Percentiles rank a stretch among this genome's conserved stretches.
Evolutionary conservation across 2,329 filamentous ascomycete species (phyloP).

Genomic region (Hypoxylon sp.): DNA sequence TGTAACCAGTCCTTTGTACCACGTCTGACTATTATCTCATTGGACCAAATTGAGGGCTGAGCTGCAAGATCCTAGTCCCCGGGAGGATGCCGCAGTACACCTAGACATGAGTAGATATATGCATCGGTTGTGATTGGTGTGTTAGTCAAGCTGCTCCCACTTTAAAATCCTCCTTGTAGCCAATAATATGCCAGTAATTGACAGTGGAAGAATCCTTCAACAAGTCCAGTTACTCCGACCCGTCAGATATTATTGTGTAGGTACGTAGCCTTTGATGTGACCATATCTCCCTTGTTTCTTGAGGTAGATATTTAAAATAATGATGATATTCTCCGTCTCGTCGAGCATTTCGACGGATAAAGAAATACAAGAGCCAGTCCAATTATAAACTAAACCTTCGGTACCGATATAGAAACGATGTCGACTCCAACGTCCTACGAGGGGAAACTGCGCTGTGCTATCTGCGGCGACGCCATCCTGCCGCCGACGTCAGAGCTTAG

Average conservation of each 20-base stretch:
- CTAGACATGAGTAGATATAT: slow-evolving; percentile 1
- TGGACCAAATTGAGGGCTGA: background rate
- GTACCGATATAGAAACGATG: slow-evolving; percentile 12
- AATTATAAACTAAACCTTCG: background rate
- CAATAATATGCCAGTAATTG: slow-evolving; percentile 17
- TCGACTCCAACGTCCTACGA: slow-evolving; percentile 7
- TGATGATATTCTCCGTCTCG: background rate
- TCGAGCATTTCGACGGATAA: background rate
- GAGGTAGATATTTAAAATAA: background rate
- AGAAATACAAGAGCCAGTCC: background rate
- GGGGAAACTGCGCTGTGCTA: slow-evolving; percentile 30
- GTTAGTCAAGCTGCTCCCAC: slow-evolving; percentile 1
- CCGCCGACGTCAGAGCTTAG: slow-evolving; percentile 4
- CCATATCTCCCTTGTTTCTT: background rate
- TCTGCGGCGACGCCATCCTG: slow-evolving; percentile 39
- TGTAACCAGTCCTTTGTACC: background rate
- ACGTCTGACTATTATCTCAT: background rate
- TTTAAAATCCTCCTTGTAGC: slow-evolving; percentile 6
- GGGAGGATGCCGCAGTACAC: background rate
- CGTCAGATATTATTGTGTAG: slow-evolving; percentile 3
- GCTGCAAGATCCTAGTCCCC: background rate
- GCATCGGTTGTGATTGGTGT: slow-evolving; percentile 4
- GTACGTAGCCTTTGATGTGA: background rate
- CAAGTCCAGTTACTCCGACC: slow-evolving; percentile 25
- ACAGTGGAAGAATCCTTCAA: slow-evolving; percentile 6